These are phyloP conservation scores for Paramecium pentaurelia DNA, from an alignment of 73 alveolate genomes.

Conservation along the genomic window DNA sequence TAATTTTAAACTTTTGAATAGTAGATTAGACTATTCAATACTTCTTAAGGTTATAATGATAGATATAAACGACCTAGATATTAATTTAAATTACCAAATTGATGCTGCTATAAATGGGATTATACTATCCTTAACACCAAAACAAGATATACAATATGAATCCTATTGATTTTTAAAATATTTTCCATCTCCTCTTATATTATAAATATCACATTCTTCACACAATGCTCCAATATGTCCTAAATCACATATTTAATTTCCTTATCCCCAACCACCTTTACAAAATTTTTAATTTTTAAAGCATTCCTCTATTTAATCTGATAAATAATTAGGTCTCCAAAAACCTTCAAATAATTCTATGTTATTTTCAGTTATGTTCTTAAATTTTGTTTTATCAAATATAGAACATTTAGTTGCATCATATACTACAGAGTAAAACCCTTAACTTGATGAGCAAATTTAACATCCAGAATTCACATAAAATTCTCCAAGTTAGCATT, in stretches of 20 bases:
- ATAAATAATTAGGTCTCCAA: background rate
- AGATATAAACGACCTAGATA: background rate
- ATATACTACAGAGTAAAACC: background rate
- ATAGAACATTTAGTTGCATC: background rate
- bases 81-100: background rate
- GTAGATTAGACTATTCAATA: background rate
- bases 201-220: constrained; percentile 51
- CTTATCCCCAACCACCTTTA: background rate
- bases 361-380: background rate
- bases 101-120: background rate
- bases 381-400: background rate
- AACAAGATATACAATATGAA: background rate
- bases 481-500: background rate
- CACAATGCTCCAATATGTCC: constrained; percentile 58
- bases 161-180: background rate
- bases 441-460: background rate
- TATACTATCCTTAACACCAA: background rate
- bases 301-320: background rate
- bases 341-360: background rate
- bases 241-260: background rate
- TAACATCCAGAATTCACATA: background rate
- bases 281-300: background rate
- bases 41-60: background rate
- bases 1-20: background rate
- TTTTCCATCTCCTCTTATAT: background rate